A percentile compares a stretch with the other conserved stretches of the same genome.
phyloP scores from a whole-genome alignment of 2,329 filamentous ascomycete genomes.

The Cytospora leucostoma region DNA sequence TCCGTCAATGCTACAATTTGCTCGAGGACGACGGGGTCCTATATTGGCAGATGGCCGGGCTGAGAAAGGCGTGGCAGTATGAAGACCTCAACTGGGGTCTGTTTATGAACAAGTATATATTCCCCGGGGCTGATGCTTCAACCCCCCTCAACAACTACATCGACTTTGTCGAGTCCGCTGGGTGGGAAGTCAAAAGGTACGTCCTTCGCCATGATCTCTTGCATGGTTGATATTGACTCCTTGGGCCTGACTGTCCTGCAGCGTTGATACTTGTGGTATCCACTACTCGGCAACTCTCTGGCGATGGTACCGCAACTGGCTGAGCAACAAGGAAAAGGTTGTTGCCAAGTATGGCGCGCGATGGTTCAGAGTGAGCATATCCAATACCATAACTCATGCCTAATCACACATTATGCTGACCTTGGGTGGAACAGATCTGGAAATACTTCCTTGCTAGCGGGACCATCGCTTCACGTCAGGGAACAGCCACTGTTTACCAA shows the following conservation, averaged over 20 bases:
- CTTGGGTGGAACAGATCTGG: constrained; percentile 65
- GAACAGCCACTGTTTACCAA: constrained; percentile 82
- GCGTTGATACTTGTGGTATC: constrained; percentile 87
- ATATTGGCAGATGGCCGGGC: constrained; percentile 91
- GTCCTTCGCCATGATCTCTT: not conserved
- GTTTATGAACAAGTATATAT: constrained; percentile 99
- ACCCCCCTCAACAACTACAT: constrained; percentile 88
- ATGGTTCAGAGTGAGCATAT: constrained; percentile 84
- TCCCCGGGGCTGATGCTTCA: constrained; percentile 93
- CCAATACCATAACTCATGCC: constrained; percentile 30
- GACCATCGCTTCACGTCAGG: constrained; percentile 81
- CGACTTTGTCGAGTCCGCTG: constrained; percentile 78
- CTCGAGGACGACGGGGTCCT: constrained; percentile 94
- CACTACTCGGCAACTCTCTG: constrained; percentile 96
- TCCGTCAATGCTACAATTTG: constrained; percentile 89
- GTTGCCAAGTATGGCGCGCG: constrained; percentile 90
- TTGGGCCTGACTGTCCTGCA: not conserved
- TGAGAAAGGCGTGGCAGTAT: constrained; percentile 95
- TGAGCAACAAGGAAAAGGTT: constrained; percentile 89
- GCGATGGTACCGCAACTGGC: constrained; percentile 99
- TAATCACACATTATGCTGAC: not conserved
- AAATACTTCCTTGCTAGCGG: constrained; percentile 87
- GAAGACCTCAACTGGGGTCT: constrained; percentile 97
- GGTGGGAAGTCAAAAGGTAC: constrained; percentile 79
- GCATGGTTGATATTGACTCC: not conserved